These are phyloP conservation scores for Phytopythium delawarense DNA, from an alignment of 352 stramenopile species.

Conservation along the genomic window DNA sequence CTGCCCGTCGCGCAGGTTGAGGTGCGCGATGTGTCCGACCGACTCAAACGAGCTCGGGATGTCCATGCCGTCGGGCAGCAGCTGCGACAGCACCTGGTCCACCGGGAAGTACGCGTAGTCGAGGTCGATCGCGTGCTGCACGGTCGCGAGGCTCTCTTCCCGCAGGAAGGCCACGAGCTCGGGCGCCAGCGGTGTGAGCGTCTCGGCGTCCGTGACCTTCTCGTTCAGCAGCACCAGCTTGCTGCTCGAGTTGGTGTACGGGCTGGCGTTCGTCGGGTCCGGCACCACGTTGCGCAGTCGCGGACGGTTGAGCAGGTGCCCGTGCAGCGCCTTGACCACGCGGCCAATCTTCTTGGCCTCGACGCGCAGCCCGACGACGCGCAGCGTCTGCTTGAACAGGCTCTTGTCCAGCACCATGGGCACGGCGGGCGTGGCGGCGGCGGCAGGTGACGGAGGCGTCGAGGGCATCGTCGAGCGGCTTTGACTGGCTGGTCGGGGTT, in stretches of 20 bases:
- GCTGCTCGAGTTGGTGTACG: conserved; percentile 55
- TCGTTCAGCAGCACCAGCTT: conserved; percentile 74
- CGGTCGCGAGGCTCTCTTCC: conserved; percentile 52
- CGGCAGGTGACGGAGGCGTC: neutral
- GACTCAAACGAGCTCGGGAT: conserved; percentile 95
- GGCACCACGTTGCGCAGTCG: conserved; percentile 74
- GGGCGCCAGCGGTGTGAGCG: conserved; percentile 39
- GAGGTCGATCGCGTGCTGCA: conserved; percentile 64
- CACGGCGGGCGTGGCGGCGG: neutral
- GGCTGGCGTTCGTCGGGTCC: conserved; percentile 54
- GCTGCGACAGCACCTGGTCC: conserved; percentile 71
- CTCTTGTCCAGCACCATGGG: conserved; percentile 50
- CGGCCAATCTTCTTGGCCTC: conserved; percentile 78
- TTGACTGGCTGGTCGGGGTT: neutral
- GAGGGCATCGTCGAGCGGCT: neutral
- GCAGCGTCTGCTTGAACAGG: conserved; percentile 66
- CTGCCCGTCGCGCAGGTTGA: conserved; percentile 94
- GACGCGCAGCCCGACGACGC: conserved; percentile 67
- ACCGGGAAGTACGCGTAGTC: conserved; percentile 78
- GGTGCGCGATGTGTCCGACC: conserved; percentile 96
- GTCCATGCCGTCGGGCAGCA: conserved; percentile 79
- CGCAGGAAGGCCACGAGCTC: conserved; percentile 55
- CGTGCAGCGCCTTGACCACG: conserved; percentile 67
- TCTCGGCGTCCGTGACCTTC: conserved; percentile 52
- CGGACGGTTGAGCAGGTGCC: conserved; percentile 67